Conservation (phyloP, 1,284 basidiomycete genomes). For the Ustilago xerochloae region DNA sequence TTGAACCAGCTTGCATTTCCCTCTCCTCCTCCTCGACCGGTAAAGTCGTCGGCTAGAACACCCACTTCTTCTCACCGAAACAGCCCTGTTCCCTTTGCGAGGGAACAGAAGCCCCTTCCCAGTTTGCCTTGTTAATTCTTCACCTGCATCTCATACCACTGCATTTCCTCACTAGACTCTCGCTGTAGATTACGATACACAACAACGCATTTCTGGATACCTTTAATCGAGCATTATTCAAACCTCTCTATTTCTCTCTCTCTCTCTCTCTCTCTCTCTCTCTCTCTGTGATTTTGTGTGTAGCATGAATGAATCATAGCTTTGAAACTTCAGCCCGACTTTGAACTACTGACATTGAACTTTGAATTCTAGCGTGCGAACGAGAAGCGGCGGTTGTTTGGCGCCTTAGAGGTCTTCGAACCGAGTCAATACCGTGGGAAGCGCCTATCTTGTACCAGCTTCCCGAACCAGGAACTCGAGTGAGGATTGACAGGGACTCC, state of each 20-base stretch:
- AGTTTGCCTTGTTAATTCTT: slow-evolving; percentile 24
- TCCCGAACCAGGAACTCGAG: not conserved
- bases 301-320: no score
- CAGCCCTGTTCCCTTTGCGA: slow-evolving; percentile 14
- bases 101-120: slow-evolving; percentile 21
- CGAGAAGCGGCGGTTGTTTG: no score
- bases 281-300: no score
- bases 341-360: no score
- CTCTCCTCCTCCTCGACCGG: slow-evolving; percentile 12
- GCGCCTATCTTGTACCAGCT: not conserved
- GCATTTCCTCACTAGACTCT: not conserved
- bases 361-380: no score
- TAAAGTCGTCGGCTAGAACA: slow-evolving; percentile 14
- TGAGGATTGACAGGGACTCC: not conserved
- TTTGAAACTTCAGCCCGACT: no score
- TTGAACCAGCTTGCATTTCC: slow-evolving; percentile 2
- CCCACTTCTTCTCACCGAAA: slow-evolving; percentile 18
- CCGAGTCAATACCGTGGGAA: slow-evolving; percentile 12
- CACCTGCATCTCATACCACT: not conserved
- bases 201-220: not conserved
- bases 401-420: no score
- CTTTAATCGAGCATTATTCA: not conserved
- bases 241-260: not conserved
- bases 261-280: no score
- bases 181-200: not conserved